Base-by-base conservation (phyloP, 179 eudicot genomes). In the Sideroxylon spinosum region DNA sequence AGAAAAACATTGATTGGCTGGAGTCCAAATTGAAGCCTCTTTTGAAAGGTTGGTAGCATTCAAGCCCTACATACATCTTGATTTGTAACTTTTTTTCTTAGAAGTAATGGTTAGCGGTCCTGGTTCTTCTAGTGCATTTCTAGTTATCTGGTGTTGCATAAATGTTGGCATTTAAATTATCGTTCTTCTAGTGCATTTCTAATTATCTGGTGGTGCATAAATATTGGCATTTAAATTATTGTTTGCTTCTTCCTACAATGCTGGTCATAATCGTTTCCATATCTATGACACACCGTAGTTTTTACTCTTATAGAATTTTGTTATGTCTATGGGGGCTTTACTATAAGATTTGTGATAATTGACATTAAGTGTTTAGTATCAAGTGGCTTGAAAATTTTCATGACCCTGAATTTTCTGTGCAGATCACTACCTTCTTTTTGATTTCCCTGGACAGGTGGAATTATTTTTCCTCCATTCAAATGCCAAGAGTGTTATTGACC, bases 391-490 rank as follows among this genome's bases (percentile, higher is more conserved):
- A 17, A 56, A 77, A 37, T 9, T 17, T 29, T 77, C 56, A 46
- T n/a, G 23, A 19, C 55, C 23, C 61, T 20, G 14, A 68, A 64
- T 63, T 68, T 14, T 49, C 69, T 29, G n/a, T 91, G 93, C 94
- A 93, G 98, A 93, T 86, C 98, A 93, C 85, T 95, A 95, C 86
- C 85, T 95, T 65, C 98, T 95, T 56, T 95, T 95, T 81, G 99
- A 95, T 89, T 91, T 93, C 82, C 98, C 98, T 81, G 98, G 98
- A 79, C 98, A 95, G 87, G 99, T 95, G 65, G 99, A 93, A 83
- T 87, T 95, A 73, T 95, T 96, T 88, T 95, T 94, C 85, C 94
- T 96, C 66, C 97, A 96, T 73, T 80, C 86, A 75, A 96, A 84
- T 89, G 94, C 94, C 72, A 96, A 96, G 87, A 83, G 59, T 8